Conservation (phyloP, 257 asterid genomes). For the Solanum clarkiae region DNA sequence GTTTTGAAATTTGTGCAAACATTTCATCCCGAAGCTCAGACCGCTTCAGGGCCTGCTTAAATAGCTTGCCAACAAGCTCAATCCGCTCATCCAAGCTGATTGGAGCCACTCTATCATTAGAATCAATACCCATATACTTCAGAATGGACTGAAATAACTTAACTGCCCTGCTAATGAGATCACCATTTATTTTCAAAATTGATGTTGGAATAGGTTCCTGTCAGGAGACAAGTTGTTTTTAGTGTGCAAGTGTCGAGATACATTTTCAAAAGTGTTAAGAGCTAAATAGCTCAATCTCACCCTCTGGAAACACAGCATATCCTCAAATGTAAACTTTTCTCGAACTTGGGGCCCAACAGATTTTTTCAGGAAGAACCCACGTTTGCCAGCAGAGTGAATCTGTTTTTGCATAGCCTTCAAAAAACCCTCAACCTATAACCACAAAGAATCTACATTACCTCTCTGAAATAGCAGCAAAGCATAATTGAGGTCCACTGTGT, state of each 20-base stretch:
- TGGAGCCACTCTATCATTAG: conserved; percentile 48
- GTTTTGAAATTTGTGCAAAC: conserved; percentile 84
- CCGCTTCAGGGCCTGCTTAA: conserved; percentile 83
- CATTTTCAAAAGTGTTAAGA: not conserved
- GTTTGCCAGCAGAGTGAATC: conserved; percentile 70
- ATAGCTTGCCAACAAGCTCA: conserved; percentile 77
- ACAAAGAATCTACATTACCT: not conserved
- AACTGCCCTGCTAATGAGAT: conserved; percentile 69
- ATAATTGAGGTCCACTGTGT: not conserved
- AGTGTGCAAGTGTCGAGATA: not conserved
- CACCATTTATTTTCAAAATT: conserved; percentile 63
- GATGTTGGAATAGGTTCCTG: conserved; percentile 97
- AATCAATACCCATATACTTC: conserved; percentile 86
- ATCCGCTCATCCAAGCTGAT: conserved; percentile 66
- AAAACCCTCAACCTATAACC: conserved; percentile 75
- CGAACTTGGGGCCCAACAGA: conserved; percentile 61
- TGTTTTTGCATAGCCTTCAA: conserved; percentile 97
- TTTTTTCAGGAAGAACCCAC: conserved; percentile 84
- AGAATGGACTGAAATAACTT: conserved; percentile 80
- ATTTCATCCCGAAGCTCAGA: conserved; percentile 97
- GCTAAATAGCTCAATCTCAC: conserved; percentile 23
- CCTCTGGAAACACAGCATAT: conserved; percentile 94
- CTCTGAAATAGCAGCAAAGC: not conserved
- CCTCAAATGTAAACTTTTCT: conserved; percentile 87
- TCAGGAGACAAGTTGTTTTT: conserved; percentile 11